Evolutionary conservation across 2,329 filamentous ascomycete genomes (phyloP).

Genomic region (Cladosporium phlei): DNA sequence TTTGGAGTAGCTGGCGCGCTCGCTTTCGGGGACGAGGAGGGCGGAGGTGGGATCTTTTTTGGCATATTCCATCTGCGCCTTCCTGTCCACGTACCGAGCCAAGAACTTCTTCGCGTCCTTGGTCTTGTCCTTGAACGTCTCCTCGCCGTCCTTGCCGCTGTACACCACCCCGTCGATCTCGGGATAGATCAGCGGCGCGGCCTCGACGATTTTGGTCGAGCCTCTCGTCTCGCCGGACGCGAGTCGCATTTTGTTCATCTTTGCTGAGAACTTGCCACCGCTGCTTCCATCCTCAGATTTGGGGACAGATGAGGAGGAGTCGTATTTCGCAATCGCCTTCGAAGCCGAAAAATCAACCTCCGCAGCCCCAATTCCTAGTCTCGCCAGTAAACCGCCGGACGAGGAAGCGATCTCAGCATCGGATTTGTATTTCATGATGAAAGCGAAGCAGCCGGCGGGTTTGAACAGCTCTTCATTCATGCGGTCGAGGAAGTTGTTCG

Average conservation of each 20-base stretch:
- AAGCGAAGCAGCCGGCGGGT: constrained; percentile 51
- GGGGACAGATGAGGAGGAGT: background rate
- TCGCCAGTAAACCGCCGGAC: background rate
- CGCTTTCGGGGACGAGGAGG: constrained; percentile 31
- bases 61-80: constrained; percentile 44
- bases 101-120: constrained; percentile 37
- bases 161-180: constrained; percentile 33
- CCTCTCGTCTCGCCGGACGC: constrained; percentile 39
- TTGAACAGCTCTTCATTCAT: constrained; percentile 55
- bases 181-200: constrained; percentile 49
- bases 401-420: constrained; percentile 18
- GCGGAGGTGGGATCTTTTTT: constrained; percentile 39
- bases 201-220: constrained; percentile 40
- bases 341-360: constrained; percentile 35
- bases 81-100: constrained; percentile 47
- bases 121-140: constrained; percentile 26
- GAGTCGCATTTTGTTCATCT: constrained; percentile 34
- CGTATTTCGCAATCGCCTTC: constrained; percentile 29
- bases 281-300: background rate
- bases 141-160: constrained; percentile 16
- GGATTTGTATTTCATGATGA: constrained; percentile 43
- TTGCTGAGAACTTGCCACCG: constrained; percentile 17
- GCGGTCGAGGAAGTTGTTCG: constrained; percentile 52
- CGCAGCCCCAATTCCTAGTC: constrained; percentile 18
- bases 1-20: constrained; percentile 41